phyloP scores from a whole-genome alignment of 352 stramenopile genomes.

The Aphanomyces invadans region DNA sequence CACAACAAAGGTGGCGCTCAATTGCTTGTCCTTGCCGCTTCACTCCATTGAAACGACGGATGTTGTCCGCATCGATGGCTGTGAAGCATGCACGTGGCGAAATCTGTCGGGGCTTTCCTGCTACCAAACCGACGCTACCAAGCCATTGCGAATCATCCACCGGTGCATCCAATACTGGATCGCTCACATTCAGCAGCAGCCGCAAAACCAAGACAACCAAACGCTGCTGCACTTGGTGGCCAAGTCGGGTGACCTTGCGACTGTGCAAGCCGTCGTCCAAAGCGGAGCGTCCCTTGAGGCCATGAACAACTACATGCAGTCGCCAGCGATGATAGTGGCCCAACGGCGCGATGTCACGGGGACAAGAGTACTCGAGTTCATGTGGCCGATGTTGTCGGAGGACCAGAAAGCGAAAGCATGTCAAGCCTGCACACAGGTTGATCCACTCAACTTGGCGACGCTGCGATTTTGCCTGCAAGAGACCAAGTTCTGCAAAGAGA shows the following conservation, averaged over 20 bases:
- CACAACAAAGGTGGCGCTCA: neutral
- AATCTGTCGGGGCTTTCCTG: conserved; percentile 14
- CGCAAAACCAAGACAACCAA: conserved; percentile 12
- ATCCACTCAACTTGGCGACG: conserved; percentile 4
- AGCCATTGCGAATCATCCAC: conserved; percentile 9
- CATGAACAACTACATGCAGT: conserved; percentile 15
- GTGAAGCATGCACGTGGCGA: conserved; percentile 17
- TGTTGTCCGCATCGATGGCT: conserved; percentile 2
- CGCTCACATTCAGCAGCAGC: neutral
- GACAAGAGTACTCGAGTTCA: neutral
- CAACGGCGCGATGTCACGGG: neutral
- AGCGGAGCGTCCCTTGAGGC: neutral
- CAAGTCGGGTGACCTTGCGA: neutral
- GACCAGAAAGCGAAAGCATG: neutral
- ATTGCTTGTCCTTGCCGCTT: neutral
- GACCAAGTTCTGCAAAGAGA: conserved; percentile 11
- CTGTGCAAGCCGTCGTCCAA: neutral
- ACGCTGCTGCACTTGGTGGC: conserved; percentile 20
- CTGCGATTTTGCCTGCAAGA: conserved; percentile 3
- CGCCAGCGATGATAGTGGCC: conserved; percentile 7
- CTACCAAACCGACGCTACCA: neutral
- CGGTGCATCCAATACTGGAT: conserved; percentile 4
- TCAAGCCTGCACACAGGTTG: neutral
- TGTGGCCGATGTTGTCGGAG: conserved; percentile 7
- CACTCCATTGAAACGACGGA: conserved; percentile 14